Conservation (phyloP, 192 early-diverging fungal species). For the Linnemannia elongata region DNA sequence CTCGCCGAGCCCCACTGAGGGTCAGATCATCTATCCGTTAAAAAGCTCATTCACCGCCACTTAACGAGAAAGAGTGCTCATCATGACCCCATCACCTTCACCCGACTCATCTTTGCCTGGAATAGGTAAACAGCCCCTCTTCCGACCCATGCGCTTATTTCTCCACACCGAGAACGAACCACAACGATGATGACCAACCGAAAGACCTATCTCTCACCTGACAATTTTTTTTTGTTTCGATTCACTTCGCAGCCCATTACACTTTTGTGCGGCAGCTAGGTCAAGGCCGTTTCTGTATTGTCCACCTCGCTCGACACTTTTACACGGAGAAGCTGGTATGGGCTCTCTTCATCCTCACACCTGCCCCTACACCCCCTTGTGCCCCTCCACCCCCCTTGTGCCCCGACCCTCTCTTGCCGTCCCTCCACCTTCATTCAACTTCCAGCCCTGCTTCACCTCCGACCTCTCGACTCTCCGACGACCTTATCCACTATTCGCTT, state of each 20-base stretch:
- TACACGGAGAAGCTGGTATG: conserved; percentile 53
- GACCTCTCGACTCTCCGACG: neutral
- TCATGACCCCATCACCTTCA: conserved; percentile 38
- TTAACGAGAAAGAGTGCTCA: neutral
- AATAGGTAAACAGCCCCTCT: conserved; percentile 26
- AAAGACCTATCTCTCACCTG: neutral
- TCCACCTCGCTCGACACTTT: conserved; percentile 79
- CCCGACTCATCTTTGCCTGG: conserved; percentile 45
- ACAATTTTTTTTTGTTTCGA: neutral
- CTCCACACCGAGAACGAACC: neutral
- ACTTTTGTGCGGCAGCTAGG: conserved; percentile 79
- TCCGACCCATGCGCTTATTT: neutral
- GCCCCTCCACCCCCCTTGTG: neutral
- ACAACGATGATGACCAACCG: neutral
- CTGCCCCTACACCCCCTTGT: neutral
- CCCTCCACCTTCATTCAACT: neutral
- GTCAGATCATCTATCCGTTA: neutral
- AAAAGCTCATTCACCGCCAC: neutral
- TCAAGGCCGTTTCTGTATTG: conserved; percentile 84
- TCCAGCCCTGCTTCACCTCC: neutral
- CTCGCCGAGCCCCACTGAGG: no score
- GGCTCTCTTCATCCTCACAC: neutral
- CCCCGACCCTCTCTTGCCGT: neutral
- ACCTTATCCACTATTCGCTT: neutral
- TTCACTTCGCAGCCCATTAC: conserved; percentile 72